Evolutionary conservation across 2,329 filamentous ascomycete genomes (phyloP).

Genomic region (Coniochaeta sp.): DNA sequence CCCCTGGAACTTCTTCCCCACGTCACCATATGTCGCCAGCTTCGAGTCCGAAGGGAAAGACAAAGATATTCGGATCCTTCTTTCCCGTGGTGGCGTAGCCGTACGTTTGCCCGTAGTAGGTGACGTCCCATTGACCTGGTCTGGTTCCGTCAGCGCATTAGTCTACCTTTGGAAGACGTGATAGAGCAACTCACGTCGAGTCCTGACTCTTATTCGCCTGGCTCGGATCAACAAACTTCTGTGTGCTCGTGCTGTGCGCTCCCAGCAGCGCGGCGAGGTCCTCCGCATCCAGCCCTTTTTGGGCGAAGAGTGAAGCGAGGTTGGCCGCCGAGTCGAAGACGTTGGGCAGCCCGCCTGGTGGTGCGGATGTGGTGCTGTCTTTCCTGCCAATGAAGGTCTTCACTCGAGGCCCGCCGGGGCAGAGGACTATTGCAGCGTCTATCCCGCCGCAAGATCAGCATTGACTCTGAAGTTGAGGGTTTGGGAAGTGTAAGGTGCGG

Average conservation of each 20-base stretch:
- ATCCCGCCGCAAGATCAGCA: too few relatives aligned
- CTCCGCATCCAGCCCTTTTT: neutral
- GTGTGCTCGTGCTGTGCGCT: neutral
- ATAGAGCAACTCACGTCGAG: neutral
- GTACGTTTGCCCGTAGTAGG: conserved; percentile 1
- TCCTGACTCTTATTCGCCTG: neutral
- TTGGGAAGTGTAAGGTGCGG: neutral
- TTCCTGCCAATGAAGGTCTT: neutral
- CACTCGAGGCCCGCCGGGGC: conserved; percentile 1
- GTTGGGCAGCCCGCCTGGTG: neutral
- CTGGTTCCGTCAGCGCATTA: neutral
- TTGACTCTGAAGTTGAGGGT: neutral
- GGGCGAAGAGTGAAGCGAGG: neutral
- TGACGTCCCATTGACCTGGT: conserved; percentile 1
- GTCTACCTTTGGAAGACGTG: neutral
- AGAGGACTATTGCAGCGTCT: neutral
- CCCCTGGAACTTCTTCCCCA: neutral
- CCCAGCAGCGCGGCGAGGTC: conserved; percentile 2
- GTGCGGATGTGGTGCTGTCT: neutral
- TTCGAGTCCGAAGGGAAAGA: neutral
- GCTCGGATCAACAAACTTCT: neutral
- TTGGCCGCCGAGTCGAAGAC: neutral
- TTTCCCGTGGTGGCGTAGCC: neutral
- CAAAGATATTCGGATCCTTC: neutral
- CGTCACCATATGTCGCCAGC: neutral